Base-by-base conservation (phyloP, 257 asterid species). In the Coffea eugenioides region DNA sequence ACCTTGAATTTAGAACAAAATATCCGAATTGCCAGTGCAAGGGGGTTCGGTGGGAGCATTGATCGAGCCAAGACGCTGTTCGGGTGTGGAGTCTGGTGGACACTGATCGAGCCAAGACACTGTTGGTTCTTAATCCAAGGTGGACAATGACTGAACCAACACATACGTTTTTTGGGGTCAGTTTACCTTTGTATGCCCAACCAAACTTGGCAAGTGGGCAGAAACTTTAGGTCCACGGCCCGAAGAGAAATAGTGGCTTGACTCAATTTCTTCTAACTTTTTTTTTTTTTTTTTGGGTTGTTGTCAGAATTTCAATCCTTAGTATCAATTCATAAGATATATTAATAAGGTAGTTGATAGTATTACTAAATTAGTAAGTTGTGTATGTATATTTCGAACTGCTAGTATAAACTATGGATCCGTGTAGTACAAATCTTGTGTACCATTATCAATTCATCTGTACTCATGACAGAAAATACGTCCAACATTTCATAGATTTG, bases 21-120 rank as follows among this genome's bases (percentile, higher is more conserved):
- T 77, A 1, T 27, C 84, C 11, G 79, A 69, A 81, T 43, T 83
- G 88, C 88, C 92, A 78, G 23, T 23, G n/a, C 18, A 52, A 10
- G 54, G 52, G 25, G 10, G 2, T 21, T 27, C 45, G 21, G 51
- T 69, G 82, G 59, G 54, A 36, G 67, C 71, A 43, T 36, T 65
- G 85, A 86, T 86, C 57, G 81, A 86, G 86, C 87, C 87, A 71
- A 70, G 20, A 74, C 88, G 75, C 74, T 79, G 88, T 61, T 16
- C 69, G 66, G 75, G 77, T 85, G 41, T 81, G 79, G 85, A 76
- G 86, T 80, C 65, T 43, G 56, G 57, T 10, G 80, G 84, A 82
- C 90, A 85, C 79, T 57, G 87, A 81, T 85, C 81, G 78, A 85
- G 77, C 90, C 90, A 62, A 71, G 62, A 79, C 91, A 76, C 52